Evolutionary conservation across 1,284 basidiomycete species (phyloP).

Genomic region (Cryptococcus amylolentus): DNA sequence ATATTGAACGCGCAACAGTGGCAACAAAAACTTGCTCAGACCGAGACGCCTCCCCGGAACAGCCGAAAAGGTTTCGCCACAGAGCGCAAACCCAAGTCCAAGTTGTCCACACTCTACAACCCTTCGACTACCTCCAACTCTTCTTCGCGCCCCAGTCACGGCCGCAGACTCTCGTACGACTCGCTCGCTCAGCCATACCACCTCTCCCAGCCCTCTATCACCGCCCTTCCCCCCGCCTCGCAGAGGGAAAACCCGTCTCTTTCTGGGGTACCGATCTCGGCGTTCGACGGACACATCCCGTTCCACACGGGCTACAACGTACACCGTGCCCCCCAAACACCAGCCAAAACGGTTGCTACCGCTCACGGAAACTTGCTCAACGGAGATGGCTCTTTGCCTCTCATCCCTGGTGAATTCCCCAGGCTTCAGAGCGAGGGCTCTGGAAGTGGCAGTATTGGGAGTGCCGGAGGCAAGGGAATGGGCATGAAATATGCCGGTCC

Average conservation of each 20-base stretch:
- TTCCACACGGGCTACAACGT: conserved; percentile 42
- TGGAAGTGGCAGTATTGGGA: conserved; percentile 1
- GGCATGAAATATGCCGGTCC: conserved; percentile 43
- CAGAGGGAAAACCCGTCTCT: not conserved
- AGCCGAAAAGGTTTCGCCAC: conserved; percentile 1
- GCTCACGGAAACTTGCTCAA: conserved; percentile 8
- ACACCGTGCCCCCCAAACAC: conserved; percentile 43
- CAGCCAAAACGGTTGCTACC: conserved; percentile 22
- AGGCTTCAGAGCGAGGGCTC: conserved; percentile 16
- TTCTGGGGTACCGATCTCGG: conserved; percentile 15
- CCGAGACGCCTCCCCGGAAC: conserved; percentile 4
- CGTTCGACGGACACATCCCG: conserved; percentile 30
- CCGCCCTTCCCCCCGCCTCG: not conserved
- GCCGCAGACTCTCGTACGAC: conserved; percentile 30
- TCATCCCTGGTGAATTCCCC: conserved; percentile 38
- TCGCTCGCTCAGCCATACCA: conserved; percentile 5
- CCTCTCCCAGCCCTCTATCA: conserved; percentile 4
- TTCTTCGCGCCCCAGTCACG: conserved; percentile 16
- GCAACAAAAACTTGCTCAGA: conserved; percentile 36
- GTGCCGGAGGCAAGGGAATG: not conserved
- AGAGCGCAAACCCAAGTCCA: conserved; percentile 16
- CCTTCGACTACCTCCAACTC: not conserved
- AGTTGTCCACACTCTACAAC: conserved; percentile 2
- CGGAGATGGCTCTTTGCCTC: conserved; percentile 10
- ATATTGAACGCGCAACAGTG: conserved; percentile 21